These are phyloP conservation scores for Metschnikowia orientalis DNA, from an alignment of 805 yeast species.

Conservation along the genomic window DNA sequence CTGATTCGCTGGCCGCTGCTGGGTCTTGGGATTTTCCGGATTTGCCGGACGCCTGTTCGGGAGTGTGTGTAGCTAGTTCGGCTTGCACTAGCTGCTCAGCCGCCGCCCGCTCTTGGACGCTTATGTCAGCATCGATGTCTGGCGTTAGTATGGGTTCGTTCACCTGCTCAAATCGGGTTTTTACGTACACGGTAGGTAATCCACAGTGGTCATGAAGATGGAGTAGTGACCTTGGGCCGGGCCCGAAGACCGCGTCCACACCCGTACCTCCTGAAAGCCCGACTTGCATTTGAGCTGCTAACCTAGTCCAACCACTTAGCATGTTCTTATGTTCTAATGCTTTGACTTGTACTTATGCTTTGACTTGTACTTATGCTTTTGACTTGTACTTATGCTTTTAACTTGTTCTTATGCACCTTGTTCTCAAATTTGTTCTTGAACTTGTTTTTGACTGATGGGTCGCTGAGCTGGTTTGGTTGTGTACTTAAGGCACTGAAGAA, in stretches of 20 bases:
- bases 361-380: too few species aligned
- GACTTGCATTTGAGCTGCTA: too few species aligned
- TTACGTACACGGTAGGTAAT: constrained; percentile 39
- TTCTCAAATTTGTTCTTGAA: too few species aligned
- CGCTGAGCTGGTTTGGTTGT: too few species aligned
- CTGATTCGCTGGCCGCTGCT: not conserved
- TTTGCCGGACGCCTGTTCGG: not conserved
- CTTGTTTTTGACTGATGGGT: too few species aligned
- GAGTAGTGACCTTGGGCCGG: not conserved
- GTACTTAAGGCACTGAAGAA: too few species aligned
- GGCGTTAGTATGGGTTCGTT: constrained; percentile 13
- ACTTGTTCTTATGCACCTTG: too few species aligned
- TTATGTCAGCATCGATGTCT: constrained; percentile 33
- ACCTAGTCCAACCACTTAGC: too few species aligned
- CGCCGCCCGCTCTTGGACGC: constrained; percentile 32
- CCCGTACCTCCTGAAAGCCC: constrained; percentile 2
- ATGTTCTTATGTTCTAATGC: too few species aligned
- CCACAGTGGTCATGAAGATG: constrained; percentile 13
- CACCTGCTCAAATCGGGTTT: constrained; percentile 1
- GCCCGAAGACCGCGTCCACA: not conserved
- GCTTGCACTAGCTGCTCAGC: constrained; percentile 32
- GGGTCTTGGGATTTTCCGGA: too few species aligned
- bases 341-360: too few species aligned
- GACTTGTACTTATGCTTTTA: too few species aligned
- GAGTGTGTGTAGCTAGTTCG: constrained; percentile 19